Base-by-base conservation (phyloP, 2,329 filamentous ascomycete genomes). In the Curvularia eragrostidis region DNA sequence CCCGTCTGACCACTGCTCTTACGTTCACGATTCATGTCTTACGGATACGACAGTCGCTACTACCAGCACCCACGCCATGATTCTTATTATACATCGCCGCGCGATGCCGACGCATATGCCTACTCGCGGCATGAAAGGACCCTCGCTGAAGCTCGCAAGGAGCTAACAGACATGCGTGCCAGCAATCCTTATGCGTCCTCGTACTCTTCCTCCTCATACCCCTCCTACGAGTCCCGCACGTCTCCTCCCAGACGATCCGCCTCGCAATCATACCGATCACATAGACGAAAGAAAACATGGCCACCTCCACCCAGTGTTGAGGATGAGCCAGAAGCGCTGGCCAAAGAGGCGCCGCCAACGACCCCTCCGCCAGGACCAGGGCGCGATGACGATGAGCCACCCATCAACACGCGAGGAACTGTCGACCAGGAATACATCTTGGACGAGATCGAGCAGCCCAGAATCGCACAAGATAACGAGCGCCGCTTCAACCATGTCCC, bases 381-480 rank as follows among this genome's bases (percentile, higher is more conserved):
- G 64, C 48, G 72, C 65, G 42, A 67, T 63, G 52, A 81, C 79
- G 55, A 71, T 53, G 87, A 82, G 48, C 83, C 83, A 59, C 85
- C 85, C 51, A 89, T 89, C 32, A 83, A 85, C 12, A 83, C 83
- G 56, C 84, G 85, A 55, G 90, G 90, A 38, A 83, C 85, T 5
- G 76, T 89, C 56, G 88, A 93, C 51, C 90, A 93, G 69, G 78
- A 87, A 24, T 87, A 87, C 12, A 80, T 93, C 48, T 79, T 93
- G 23, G 77, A 89, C 54, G 86, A 89, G 54, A 84, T 90, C 13
- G 75, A 79, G 44, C 73, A 72, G 34, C 72, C 75, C 54, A 51
- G 36, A 18, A 36, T 46, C 28, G 51, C 56, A 28, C 56, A 60
- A n/a, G 23, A 82, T 66, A 87, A 83, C 4, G 89, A 91, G 71